These are phyloP conservation scores for Phaeosphaeriaceae sp. DNA, from an alignment of 2,329 filamentous ascomycete genomes.

Conservation along the genomic window DNA sequence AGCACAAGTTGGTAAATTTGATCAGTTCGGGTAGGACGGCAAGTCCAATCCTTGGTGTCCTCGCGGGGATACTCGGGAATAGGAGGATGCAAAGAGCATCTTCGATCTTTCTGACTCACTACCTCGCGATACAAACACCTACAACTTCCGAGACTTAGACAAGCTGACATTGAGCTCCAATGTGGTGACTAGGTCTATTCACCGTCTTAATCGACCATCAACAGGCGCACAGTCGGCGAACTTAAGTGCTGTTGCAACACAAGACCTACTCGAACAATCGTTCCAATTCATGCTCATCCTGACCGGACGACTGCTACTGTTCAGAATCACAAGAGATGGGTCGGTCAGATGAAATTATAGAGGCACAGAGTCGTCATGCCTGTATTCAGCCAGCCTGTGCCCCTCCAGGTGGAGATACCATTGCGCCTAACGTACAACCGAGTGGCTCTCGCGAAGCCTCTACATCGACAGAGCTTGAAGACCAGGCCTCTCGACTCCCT, in stretches of 20 bases:
- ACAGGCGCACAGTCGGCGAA: no score
- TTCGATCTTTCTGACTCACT: neutral
- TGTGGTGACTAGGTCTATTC: no score
- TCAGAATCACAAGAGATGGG: neutral
- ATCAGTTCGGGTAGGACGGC: neutral
- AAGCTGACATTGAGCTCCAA: neutral
- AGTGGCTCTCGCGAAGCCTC: neutral
- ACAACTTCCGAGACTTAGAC: neutral
- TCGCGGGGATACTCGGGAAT: neutral
- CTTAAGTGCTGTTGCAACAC: neutral
- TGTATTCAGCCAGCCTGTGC: neutral
- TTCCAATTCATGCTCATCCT: neutral
- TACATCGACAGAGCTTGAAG: neutral
- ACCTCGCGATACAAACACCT: neutral
- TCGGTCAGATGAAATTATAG: neutral
- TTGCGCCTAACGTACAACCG: neutral
- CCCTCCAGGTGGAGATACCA: neutral
- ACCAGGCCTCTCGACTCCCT: slow-evolving; percentile 8
- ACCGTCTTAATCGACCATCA: no score
- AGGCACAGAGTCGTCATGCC: neutral
- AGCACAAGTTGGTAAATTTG: neutral
- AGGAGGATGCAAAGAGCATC: neutral
- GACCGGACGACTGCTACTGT: neutral
- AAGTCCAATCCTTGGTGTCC: neutral
- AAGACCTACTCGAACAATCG: neutral